Evolutionary conservation across 495 filamentous ascomycete genomes (phyloP).

Genomic region (Lepraria neglecta): DNA sequence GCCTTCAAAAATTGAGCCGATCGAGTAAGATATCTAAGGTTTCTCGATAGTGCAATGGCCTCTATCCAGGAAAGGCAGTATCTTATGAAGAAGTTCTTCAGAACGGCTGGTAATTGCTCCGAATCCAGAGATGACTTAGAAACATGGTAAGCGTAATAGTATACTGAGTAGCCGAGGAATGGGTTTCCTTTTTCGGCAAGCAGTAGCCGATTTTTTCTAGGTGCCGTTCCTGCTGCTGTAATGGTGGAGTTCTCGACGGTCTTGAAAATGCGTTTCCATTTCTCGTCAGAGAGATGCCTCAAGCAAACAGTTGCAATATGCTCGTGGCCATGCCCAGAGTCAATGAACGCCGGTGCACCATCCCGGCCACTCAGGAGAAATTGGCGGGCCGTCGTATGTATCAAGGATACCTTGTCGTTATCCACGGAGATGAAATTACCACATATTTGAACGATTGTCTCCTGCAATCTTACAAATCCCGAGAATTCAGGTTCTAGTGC

Average conservation of each 20-base stretch:
- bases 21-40: conserved; percentile 8
- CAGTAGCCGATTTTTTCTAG: background rate
- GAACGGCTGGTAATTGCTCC: background rate
- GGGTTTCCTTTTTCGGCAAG: background rate
- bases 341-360: conserved; percentile 23
- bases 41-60: conserved; percentile 13
- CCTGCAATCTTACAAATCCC: conserved; percentile 30
- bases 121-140: background rate
- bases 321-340: conserved; percentile 5
- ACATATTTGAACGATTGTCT: conserved; percentile 34
- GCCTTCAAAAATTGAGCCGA: conserved; percentile 13
- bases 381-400: conserved; percentile 34
- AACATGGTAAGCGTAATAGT: background rate
- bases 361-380: conserved; percentile 27
- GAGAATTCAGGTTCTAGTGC: conserved; percentile 25
- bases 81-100: conserved; percentile 20
- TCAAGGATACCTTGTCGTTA: conserved; percentile 30
- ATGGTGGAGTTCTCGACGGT: background rate
- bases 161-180: background rate
- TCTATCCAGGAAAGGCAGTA: conserved; percentile 22
- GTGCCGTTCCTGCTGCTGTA: background rate
- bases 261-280: background rate
- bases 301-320: background rate
- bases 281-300: background rate
- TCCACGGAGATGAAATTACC: conserved; percentile 39